Percentiles rank a stretch among this genome's conserved stretches.
Evolutionary conservation across 2,329 filamentous ascomycete genomes (phyloP).

Genomic region (Aspergillus ochraceus): DNA sequence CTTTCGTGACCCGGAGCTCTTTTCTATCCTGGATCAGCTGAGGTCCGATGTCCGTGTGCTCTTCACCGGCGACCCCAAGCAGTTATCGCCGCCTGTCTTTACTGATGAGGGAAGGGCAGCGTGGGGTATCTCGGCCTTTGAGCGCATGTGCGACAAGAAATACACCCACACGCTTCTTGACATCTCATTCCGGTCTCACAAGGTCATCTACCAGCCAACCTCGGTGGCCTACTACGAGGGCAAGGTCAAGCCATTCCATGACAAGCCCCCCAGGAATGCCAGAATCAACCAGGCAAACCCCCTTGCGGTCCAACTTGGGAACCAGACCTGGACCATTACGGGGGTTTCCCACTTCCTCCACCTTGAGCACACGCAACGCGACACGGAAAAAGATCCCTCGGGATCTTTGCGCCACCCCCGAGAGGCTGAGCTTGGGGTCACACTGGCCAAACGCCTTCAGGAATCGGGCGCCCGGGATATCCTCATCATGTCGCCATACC

Average conservation of each 20-base stretch:
- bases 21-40: not conserved
- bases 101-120: not conserved
- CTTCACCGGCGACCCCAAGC: not conserved
- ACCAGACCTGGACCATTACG: not conserved
- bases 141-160: not conserved
- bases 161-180: not conserved
- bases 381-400: not conserved
- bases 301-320: not conserved
- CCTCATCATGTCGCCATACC: slow-evolving; percentile 4
- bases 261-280: too few species aligned
- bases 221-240: slow-evolving; percentile 1
- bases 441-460: not conserved
- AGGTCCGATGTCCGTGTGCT: not conserved
- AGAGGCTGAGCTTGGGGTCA: slow-evolving; percentile 1
- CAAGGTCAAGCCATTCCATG: not conserved
- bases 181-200: not conserved
- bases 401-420: not conserved
- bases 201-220: not conserved
- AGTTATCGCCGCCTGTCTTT: not conserved
- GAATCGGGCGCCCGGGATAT: not conserved
- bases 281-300: not conserved
- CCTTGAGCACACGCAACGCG: not conserved
- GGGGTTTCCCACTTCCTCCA: slow-evolving; percentile 2
- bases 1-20: not conserved
- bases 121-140: not conserved